Evolutionary conservation across 345 rosid genomes (phyloP), one percentile per base, ranked within the genome.

Genomic region (Jatropha curcas): DNA sequence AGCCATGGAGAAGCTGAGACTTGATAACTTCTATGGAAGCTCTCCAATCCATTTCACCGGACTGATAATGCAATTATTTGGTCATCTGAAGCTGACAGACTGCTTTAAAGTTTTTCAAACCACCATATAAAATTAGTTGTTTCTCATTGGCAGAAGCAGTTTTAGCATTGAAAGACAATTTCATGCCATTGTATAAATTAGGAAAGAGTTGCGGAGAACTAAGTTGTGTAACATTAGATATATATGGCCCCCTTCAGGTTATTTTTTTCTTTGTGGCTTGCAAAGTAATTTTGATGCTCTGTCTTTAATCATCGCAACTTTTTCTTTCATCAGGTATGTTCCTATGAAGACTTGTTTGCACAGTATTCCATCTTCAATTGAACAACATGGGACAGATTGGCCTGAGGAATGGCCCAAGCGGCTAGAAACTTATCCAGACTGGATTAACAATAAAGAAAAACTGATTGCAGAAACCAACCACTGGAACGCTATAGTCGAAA

Each of bases 401-500:
- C 98, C 97, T n/a, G 95, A 89, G 76, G 97, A 90, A 80, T 94
- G 98, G 97, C 98, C 97, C 37, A 85, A 86, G 85, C 86, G 98
- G 84, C 95, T 90, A 34, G 97, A 90, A 82, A 87, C 91, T n/a
- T 90, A 88, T 70, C 98, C 98, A 4, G 97, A 92, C 59, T 94
- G 98, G 98, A 80, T 88, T 74, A 82, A 82, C 45, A 78, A 83
- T 80, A 89, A 90, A 81, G 92, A 88, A 70, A 92, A 83, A 72
- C 57, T 86, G 53, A 71, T 79, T 60, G 85, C 83, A 14, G 97
- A 92, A 57, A 71, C 89, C 67, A 82, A 81, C 50, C 97, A 81
- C 77, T 94, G 98, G 98, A 89, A 84, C 81, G 88, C 86, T 76
- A 80, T 94, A 67, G 84, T 88, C 28, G 78, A 90, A 62, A 89